Evolutionary conservation across 768 basidiomycete genomes (phyloP), one percentile per base, ranked within the genome.

Genomic region (Trametopsis cervina): DNA sequence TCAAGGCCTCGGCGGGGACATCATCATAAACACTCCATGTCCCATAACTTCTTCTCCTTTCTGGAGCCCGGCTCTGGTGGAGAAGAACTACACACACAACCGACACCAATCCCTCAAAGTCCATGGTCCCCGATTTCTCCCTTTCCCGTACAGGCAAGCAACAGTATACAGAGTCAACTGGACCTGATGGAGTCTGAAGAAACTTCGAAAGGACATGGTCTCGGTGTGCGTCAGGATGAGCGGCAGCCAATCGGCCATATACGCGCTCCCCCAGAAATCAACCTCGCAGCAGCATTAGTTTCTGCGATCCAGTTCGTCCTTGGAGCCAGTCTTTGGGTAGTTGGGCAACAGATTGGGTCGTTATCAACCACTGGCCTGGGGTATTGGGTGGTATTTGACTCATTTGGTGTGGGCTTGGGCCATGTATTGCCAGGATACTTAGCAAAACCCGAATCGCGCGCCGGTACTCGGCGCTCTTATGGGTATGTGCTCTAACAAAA

Each of bases 341-440:
- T 73, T 20, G 94, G 93, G 1, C 96, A 99, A 65, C 81, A 84
- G 51, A 78, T 81, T 18, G 93, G 93, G 15, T 92, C 90, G 41
- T 68, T 98, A 23, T 75, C 85, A 6, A 82, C 85, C 47, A 95
- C 95, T 1, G 96, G 92, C 0, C 65, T 99, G 15, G 96, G 95
- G 0, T 99, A 99, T 61, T 87, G 95, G 82, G 81, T 95, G 20
- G 92, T 97, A 1, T 99, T 97, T 60, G 95, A 98, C 62, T 78
- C 92, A 2, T 71, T 93, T 53, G 94, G 94, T 0, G 76, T 95
- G 4, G 80, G 63, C 17, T 63, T 85, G 20, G 71, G 66, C 36
- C 66, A 67, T 9, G 63, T 79, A 3, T 49, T 78, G 21, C 70
- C 75, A 18, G 63, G 64, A 5, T 77, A 74, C 63, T 60, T 79